These are phyloP conservation scores for Kodamaea derodonti DNA, from an alignment of 1,139 yeast genomes.

Conservation along the genomic window DNA sequence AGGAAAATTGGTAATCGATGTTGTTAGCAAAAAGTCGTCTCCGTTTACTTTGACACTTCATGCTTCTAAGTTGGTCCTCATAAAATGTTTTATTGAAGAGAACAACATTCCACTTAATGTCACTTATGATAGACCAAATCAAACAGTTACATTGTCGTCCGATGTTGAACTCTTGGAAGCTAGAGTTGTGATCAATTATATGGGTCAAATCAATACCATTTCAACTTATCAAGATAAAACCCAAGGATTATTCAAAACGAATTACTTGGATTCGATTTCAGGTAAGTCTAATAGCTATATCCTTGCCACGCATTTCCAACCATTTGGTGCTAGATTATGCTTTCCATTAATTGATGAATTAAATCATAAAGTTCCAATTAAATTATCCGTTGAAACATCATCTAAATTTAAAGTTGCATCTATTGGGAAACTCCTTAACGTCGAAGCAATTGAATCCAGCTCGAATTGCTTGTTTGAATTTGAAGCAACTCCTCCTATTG, in stretches of 20 bases:
- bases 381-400: constrained; percentile 44
- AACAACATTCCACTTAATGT: constrained; percentile 15
- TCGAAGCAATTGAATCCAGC: constrained; percentile 16
- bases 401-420: constrained; percentile 47
- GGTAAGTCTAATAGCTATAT: constrained; percentile 48
- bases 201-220: constrained; percentile 56
- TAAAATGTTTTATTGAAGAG: constrained; percentile 17
- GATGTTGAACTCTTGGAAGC: constrained; percentile 5
- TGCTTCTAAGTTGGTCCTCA: constrained; percentile 37
- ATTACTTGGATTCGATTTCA: constrained; percentile 47
- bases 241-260: constrained; percentile 65
- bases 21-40: constrained; percentile 13
- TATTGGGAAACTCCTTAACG: constrained; percentile 35
- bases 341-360: constrained; percentile 69
- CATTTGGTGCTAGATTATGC: constrained; percentile 55
- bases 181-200: constrained; percentile 23
- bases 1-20: constrained; percentile 40
- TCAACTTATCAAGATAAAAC: constrained; percentile 56
- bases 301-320: constrained; percentile 69
- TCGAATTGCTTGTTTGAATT: constrained; percentile 37
- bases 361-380: constrained; percentile 47
- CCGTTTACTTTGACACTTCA: constrained; percentile 30
- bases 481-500: constrained; percentile 52
- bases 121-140: constrained; percentile 34
- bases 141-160: constrained; percentile 23